phyloP scores from a whole-genome alignment of 768 basidiomycete genomes.

The Boletellus ananas region DNA sequence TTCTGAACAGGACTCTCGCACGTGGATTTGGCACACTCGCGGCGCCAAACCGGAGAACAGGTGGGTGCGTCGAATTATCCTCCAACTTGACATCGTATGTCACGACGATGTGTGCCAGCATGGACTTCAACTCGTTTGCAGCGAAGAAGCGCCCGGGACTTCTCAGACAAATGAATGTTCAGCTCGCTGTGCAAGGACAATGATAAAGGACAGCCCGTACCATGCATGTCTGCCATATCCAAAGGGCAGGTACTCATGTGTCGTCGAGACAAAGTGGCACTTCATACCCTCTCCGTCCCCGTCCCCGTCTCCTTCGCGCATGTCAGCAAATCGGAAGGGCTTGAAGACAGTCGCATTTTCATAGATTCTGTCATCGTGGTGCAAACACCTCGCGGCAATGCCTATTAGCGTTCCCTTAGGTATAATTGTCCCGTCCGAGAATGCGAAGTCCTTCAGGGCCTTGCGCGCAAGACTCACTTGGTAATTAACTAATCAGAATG shows the following conservation, averaged over 20 bases:
- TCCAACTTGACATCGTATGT: not conserved
- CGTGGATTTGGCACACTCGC: not conserved
- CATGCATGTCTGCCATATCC: not conserved
- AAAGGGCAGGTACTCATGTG: not conserved
- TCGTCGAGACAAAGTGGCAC: not conserved
- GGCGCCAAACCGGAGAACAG: not conserved
- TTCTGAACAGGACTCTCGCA: not conserved
- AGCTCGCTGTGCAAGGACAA: not conserved
- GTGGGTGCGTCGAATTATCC: not conserved
- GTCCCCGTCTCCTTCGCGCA: constrained; percentile 33
- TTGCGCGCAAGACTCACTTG: constrained; percentile 29
- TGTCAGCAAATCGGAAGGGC: constrained; percentile 44
- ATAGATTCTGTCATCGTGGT: constrained; percentile 23
- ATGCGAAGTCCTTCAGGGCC: constrained; percentile 28
- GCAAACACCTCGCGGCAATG: constrained; percentile 18
- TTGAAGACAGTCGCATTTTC: constrained; percentile 37
- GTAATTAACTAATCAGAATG: not conserved
- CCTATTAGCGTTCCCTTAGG: constrained; percentile 29
- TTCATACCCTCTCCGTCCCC: constrained; percentile 18
- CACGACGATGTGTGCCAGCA: not conserved
- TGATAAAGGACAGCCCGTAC: not conserved
- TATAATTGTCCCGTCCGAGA: constrained; percentile 35
- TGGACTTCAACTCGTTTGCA: not conserved
- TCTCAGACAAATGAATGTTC: not conserved
- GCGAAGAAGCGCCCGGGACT: not conserved